Base-by-base conservation (phyloP, 176 grass and related monocot species). In the Eleusine indica region DNA sequence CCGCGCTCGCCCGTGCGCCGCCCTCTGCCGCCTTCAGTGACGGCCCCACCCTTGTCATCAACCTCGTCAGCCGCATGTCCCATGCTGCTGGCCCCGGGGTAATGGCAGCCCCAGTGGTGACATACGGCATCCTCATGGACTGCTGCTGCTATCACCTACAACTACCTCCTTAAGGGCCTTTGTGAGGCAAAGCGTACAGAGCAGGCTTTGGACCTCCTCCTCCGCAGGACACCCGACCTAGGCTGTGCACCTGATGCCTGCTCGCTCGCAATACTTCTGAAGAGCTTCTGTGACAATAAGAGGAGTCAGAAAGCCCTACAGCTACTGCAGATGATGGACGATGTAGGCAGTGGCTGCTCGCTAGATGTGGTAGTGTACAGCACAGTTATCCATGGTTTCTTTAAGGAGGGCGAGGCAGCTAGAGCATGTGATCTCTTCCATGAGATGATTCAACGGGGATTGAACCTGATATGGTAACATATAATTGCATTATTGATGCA, bases 171-270 rank as follows among this genome's bases (percentile, higher is more conserved):
- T 19, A 69, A n/a, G 28, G 14, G 58, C 14, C 90, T 91, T 22
- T 85, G 81, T 18, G 11, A 21, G 10, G 46, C 52, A n/a, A 57
- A 82, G 19, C 69, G 22, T 37, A 37, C 70, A 0, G 11, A 35
- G 0, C 37, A 73, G 53, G 80, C 80, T 15, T 15, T 66, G n/a
- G 21, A n/a, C 8, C 16, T 81, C 37, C 19, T 88, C 51, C 28
- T 73, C 13, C 75, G 61, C 9, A 88, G 47, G 60, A 88, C 87
- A 85, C 49, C 85, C 21, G 19, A 80, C n/a, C 44, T 88, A 8
- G 80, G 81, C 29, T 87, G 74, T 48, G 7, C 6, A 7, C 89
- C 80, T 12, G 1, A 77, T 66, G 38, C 64, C 3, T 2, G 71
- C 18, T 76, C 76, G 1, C 70, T 83, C 4, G 21, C 3, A 0